Conservation (phyloP, 495 filamentous ascomycete genomes). For the Cairneyella variabilis region DNA sequence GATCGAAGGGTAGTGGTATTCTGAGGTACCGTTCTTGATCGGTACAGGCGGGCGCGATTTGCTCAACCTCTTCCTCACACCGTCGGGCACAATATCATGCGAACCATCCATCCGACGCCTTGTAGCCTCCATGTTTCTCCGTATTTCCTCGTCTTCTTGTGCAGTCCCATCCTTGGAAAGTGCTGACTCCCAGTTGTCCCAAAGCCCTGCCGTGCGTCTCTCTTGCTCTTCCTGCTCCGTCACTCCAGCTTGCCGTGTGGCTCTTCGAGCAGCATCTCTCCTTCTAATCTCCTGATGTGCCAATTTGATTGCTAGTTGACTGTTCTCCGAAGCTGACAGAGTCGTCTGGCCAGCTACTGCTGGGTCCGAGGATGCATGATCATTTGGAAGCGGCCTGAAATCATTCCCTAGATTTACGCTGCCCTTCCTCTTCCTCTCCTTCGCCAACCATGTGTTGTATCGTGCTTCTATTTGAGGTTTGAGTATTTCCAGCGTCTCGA, state of each 20-base stretch:
- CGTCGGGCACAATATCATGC: slow-evolving; percentile 20
- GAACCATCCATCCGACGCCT: slow-evolving; percentile 37
- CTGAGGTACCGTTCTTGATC: slow-evolving; percentile 14
- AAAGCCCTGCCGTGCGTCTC: slow-evolving; percentile 58
- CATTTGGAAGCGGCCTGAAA: slow-evolving; percentile 21
- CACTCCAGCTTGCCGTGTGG: slow-evolving; percentile 50
- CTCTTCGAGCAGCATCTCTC: slow-evolving; percentile 36
- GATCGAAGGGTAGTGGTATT: slow-evolving; percentile 48
- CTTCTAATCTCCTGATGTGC: slow-evolving; percentile 71
- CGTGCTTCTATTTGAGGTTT: slow-evolving; percentile 66
- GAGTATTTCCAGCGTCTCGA: slow-evolving; percentile 59
- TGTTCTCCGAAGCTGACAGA: slow-evolving; percentile 66
- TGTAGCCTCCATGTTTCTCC: slow-evolving; percentile 44
- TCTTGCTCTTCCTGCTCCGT: slow-evolving; percentile 49
- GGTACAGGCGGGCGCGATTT: slow-evolving; percentile 11
- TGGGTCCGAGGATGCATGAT: slow-evolving; percentile 41
- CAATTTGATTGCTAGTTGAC: slow-evolving; percentile 72
- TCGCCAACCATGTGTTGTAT: slow-evolving; percentile 43
- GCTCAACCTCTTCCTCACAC: slow-evolving; percentile 1
- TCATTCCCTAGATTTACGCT: slow-evolving; percentile 6
- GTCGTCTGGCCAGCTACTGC: slow-evolving; percentile 41
- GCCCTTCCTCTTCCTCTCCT: slow-evolving; percentile 31
- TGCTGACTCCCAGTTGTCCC: slow-evolving; percentile 51
- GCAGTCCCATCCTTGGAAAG: slow-evolving; percentile 19
- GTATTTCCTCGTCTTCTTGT: slow-evolving; percentile 39